phyloP scores from a whole-genome alignment of 2,329 filamentous ascomycete genomes.

The Endoconidiophora polonica region DNA sequence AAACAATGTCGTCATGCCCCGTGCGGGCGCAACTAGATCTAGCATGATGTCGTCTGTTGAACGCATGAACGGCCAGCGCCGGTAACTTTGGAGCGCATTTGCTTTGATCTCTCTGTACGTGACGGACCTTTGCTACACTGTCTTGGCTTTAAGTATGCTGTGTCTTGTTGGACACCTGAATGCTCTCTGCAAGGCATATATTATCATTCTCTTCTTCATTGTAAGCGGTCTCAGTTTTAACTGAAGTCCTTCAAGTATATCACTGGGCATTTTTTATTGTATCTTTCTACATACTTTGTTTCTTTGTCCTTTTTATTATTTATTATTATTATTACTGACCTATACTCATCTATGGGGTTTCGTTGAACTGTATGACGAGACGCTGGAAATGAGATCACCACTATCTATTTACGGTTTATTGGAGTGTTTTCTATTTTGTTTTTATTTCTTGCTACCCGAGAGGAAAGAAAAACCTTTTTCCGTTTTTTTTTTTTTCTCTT shows the following conservation, averaged over 20 bases:
- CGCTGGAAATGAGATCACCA: neutral
- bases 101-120: neutral
- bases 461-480: neutral
- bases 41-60: slow-evolving; percentile 79
- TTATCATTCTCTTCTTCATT: neutral
- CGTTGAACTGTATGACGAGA: neutral
- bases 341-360: neutral
- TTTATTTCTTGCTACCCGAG: neutral
- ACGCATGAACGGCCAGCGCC: slow-evolving; percentile 54
- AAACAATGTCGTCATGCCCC: slow-evolving; percentile 32
- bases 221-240: neutral
- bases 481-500: neutral
- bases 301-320: neutral
- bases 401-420: neutral
- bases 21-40: slow-evolving; percentile 35
- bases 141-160: neutral
- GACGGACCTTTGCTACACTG: neutral
- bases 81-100: slow-evolving; percentile 20
- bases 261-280: neutral
- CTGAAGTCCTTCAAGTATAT: neutral
- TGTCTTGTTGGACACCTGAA: neutral
- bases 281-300: neutral
- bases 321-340: neutral
- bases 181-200: neutral
- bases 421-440: neutral